These are phyloP conservation scores for Citeromyces nyonsensis DNA, from an alignment of 805 yeast species.

Conservation along the genomic window DNA sequence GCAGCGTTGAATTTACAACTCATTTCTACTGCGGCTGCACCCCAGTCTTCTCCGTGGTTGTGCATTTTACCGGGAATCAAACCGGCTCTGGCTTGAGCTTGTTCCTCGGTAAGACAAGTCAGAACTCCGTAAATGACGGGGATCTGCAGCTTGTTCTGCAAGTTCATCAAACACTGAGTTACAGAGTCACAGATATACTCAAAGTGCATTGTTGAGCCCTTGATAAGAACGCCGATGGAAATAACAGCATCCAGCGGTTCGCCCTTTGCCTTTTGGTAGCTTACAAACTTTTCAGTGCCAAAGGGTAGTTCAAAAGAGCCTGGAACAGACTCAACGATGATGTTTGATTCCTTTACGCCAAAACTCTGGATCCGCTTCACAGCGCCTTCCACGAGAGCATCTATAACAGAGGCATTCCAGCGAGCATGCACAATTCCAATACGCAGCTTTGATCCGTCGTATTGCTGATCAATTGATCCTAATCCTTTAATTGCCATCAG, in stretches of 20 bases:
- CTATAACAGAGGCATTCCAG: constrained; percentile 76
- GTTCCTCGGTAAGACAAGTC: constrained; percentile 88
- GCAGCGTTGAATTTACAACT: constrained; percentile 21
- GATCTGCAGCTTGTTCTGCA: constrained; percentile 50
- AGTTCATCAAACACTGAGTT: constrained; percentile 69
- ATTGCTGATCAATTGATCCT: constrained; percentile 2
- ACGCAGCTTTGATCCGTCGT: constrained; percentile 30
- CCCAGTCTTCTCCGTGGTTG: constrained; percentile 98
- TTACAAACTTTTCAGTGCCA: constrained; percentile 44
- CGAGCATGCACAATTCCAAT: constrained; percentile 91
- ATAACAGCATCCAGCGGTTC: constrained; percentile 68
- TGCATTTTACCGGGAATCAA: constrained; percentile 61
- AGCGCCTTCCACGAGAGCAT: constrained; percentile 71
- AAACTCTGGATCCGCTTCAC: constrained; percentile 36
- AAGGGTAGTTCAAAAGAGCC: constrained; percentile 91
- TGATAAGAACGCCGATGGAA: constrained; percentile 88
- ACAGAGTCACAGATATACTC: constrained; percentile 92
- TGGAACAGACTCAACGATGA: constrained; percentile 75
- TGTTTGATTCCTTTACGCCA: constrained; percentile 67
- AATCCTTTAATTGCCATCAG: constrained; percentile 4
- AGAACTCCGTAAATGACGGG: constrained; percentile 92
- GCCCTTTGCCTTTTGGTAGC: constrained; percentile 23
- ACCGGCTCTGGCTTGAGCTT: constrained; percentile 89
- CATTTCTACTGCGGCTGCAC: constrained; percentile 98
- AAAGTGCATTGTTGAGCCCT: constrained; percentile 96